phyloP scores from a whole-genome alignment of 2,329 filamentous ascomycete genomes.

The Cryphonectria carpinicola region DNA sequence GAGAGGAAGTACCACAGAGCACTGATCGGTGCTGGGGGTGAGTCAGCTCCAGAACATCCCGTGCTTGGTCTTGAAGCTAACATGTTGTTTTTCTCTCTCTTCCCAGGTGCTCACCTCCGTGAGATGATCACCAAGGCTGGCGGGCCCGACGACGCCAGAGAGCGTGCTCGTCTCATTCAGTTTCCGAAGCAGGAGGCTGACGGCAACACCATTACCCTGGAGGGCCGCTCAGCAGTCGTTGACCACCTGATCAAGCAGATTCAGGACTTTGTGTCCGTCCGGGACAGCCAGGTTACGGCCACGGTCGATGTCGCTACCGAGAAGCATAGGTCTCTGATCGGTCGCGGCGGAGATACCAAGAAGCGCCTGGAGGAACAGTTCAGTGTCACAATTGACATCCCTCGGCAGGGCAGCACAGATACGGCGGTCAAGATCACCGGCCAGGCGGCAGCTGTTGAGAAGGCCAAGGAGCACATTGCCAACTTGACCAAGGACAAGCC shows the following conservation, averaged over 20 bases:
- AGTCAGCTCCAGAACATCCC: conserved; percentile 42
- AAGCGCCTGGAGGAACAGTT: conserved; percentile 85
- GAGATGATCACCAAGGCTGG: conserved; percentile 87
- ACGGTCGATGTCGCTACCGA: conserved; percentile 81
- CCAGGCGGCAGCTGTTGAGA: conserved; percentile 75
- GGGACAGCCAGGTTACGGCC: conserved; percentile 80
- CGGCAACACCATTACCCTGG: conserved; percentile 82
- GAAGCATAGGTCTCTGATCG: conserved; percentile 90
- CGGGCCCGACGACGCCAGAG: conserved; percentile 82
- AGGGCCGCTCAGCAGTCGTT: conserved; percentile 82
- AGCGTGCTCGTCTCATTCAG: conserved; percentile 86
- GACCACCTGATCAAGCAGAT: conserved; percentile 87
- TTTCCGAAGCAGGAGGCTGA: conserved; percentile 89
- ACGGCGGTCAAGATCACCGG: conserved; percentile 88
- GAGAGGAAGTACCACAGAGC: conserved; percentile 92
- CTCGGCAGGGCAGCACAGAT: conserved; percentile 81
- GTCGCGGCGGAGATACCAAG: conserved; percentile 86
- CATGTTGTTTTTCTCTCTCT: conserved; percentile 51
- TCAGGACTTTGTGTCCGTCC: conserved; percentile 77
- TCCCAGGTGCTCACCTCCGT: conserved; percentile 78
- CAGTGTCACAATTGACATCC: conserved; percentile 85
- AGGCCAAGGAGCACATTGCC: conserved; percentile 84
- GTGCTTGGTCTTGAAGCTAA: conserved; percentile 30
- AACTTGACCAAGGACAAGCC: conserved; percentile 82
- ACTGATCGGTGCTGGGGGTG: conserved; percentile 87